These are phyloP conservation scores for Petunia secreta DNA, from an alignment of 257 asterid species.

Conservation along the genomic window DNA sequence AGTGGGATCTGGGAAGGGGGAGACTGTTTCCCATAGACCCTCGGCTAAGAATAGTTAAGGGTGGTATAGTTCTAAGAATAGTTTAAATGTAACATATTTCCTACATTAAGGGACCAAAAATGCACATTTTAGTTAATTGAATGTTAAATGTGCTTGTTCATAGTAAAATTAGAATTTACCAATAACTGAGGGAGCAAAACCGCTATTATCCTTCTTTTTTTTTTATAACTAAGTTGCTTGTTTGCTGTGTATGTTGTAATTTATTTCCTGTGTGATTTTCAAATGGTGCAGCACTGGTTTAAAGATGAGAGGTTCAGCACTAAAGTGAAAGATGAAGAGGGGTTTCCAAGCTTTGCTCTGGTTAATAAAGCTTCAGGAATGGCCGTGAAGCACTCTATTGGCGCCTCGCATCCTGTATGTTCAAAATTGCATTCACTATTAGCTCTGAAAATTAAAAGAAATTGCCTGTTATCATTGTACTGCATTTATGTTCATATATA, in stretches of 20 bases:
- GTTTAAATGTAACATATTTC: too few relatives aligned
- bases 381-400: slow-evolving; percentile 72
- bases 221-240: not conserved
- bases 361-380: slow-evolving; percentile 70
- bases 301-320: slow-evolving; percentile 69
- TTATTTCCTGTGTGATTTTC: not conserved
- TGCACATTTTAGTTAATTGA: too few relatives aligned
- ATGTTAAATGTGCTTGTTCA: too few relatives aligned
- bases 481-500: not conserved
- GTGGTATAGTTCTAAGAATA: too few relatives aligned
- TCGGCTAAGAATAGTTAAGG: too few relatives aligned
- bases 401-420: slow-evolving; percentile 55
- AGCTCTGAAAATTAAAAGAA: not conserved
- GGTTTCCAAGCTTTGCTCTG: slow-evolving; percentile 73
- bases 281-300: slow-evolving; percentile 63
- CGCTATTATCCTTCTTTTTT: not conserved
- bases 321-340: slow-evolving; percentile 74
- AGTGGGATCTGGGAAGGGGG: too few relatives aligned
- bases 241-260: not conserved
- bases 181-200: too few relatives aligned
- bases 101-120: too few relatives aligned
- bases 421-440: not conserved
- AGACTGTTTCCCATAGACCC: too few relatives aligned
- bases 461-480: not conserved
- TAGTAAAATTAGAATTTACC: too few relatives aligned